Evolutionary conservation across 371 early-diverging fungal species (phyloP).

Genomic region (Mucor lusitanicus): DNA sequence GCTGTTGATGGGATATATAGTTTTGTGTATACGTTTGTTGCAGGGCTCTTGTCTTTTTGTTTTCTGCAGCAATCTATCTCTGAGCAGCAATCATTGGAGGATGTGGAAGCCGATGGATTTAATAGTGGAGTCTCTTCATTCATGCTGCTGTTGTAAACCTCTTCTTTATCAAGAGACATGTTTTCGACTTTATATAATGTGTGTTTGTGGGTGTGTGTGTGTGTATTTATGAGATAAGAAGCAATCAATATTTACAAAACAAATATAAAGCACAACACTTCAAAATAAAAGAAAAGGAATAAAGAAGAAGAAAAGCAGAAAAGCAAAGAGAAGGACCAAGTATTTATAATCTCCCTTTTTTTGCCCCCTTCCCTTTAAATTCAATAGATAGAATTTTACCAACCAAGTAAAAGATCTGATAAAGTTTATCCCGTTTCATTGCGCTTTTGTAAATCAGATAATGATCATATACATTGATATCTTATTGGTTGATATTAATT

Average conservation of each 20-base stretch:
- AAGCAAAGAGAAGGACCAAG: background rate
- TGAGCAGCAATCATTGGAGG: conserved; percentile 6
- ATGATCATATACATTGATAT: background rate
- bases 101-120: background rate
- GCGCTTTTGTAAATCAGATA: background rate
- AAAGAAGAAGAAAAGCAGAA: background rate
- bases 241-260: background rate
- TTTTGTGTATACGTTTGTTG: background rate
- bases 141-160: background rate
- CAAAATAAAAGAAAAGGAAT: background rate
- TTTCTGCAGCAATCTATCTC: conserved; percentile 9
- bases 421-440: background rate
- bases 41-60: background rate
- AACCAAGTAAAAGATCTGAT: conserved; percentile 4
- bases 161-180: background rate
- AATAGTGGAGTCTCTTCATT: conserved; percentile 9
- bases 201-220: background rate
- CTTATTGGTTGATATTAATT: background rate
- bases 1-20: background rate
- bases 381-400: background rate
- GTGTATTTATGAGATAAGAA: background rate
- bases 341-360: background rate
- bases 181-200: background rate
- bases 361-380: background rate
- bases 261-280: background rate